phyloP scores from a whole-genome alignment of 148 eudicot genomes.

The Chenopodium suecicum region DNA sequence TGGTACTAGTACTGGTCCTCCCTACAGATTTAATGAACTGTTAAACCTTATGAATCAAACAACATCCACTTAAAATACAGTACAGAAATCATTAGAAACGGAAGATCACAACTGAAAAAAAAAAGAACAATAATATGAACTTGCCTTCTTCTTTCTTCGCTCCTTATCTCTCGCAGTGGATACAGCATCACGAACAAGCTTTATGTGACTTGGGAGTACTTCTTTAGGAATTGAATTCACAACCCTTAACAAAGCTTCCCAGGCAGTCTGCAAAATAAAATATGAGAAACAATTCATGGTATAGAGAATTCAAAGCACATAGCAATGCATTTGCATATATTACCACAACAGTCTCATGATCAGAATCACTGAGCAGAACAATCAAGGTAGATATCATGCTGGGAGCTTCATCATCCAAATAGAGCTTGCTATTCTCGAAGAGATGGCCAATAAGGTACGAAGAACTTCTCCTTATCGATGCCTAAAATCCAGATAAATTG shows the following conservation, averaged over 20 bases:
- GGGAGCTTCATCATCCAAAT: conserved; percentile 92
- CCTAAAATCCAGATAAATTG: conserved; percentile 42
- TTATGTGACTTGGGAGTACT: conserved; percentile 86
- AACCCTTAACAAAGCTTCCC: conserved; percentile 94
- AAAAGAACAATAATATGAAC: conserved; percentile 8
- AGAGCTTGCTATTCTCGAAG: conserved; percentile 85
- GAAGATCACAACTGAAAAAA: neutral
- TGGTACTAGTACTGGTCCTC: conserved; percentile 80
- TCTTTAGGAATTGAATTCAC: conserved; percentile 83
- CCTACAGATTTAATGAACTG: conserved; percentile 41
- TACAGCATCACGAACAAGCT: conserved; percentile 93
- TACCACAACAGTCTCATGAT: conserved; percentile 74
- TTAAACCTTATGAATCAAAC: conserved; percentile 2
- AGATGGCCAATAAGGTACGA: conserved; percentile 85
- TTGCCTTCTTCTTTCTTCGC: conserved; percentile 84
- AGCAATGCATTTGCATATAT: conserved; percentile 19
- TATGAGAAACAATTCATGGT: conserved; percentile 22
- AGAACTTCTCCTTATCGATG: conserved; percentile 70
- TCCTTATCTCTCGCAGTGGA: conserved; percentile 94
- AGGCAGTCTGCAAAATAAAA: conserved; percentile 58
- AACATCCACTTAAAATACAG: neutral
- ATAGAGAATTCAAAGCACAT: conserved; percentile 7
- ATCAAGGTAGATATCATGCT: conserved; percentile 82
- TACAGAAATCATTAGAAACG: neutral
- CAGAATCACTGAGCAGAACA: conserved; percentile 86